These are phyloP conservation scores for Solanum sitiens DNA, from an alignment of 257 asterid species.

Conservation along the genomic window DNA sequence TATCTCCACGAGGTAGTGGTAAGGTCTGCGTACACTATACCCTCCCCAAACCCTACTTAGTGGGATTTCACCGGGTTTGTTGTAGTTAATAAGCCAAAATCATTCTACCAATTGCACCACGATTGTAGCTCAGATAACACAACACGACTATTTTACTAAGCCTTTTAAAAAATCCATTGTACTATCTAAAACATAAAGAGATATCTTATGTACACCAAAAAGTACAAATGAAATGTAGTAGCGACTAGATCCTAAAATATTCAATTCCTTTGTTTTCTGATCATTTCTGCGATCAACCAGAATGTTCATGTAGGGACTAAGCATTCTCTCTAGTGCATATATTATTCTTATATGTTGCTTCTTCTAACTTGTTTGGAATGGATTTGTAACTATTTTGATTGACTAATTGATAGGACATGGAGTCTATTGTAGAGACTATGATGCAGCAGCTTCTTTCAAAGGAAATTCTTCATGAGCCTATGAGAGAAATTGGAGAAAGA, in stretches of 20 bases:
- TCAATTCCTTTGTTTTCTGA: not conserved
- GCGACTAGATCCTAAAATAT: not conserved
- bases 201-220: not conserved
- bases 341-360: not conserved
- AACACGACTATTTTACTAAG: not conserved
- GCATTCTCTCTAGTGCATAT: not conserved
- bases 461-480: conserved; percentile 91
- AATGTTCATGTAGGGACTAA: not conserved
- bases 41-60: too few relatives aligned
- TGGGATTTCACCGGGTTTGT: too few relatives aligned
- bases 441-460: conserved; percentile 95
- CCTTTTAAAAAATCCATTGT: not conserved
- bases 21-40: too few relatives aligned
- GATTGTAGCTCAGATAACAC: not conserved
- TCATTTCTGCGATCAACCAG: not conserved
- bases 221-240: not conserved
- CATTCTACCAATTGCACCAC: not conserved
- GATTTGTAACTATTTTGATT: not conserved
- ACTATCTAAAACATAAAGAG: not conserved
- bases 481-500: conserved; percentile 93
- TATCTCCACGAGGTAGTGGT: too few relatives aligned
- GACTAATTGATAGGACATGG: conserved; percentile 60
- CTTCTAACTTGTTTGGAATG: not conserved
- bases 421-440: conserved; percentile 87
- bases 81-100: too few relatives aligned